phyloP scores from a whole-genome alignment of 2,329 filamentous ascomycete genomes.

The Juglanconis juglandina region DNA sequence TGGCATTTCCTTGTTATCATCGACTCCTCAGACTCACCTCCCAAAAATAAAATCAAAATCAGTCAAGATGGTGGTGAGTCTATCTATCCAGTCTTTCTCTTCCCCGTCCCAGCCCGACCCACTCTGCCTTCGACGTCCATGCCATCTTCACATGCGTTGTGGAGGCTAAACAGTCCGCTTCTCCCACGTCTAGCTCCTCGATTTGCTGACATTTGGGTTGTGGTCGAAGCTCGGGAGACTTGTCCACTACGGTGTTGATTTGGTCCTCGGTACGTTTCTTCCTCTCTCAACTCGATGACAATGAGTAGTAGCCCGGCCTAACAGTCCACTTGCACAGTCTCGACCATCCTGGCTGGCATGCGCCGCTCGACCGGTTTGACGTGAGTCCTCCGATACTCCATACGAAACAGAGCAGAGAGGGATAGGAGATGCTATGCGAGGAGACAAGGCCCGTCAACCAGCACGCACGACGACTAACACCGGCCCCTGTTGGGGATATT shows the following conservation, averaged over 20 bases:
- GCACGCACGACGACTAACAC: conserved; percentile 37
- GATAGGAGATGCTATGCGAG: no score
- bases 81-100: not conserved
- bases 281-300: not conserved
- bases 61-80: conserved; percentile 28
- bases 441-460: not conserved
- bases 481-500: conserved; percentile 37
- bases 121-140: conserved; percentile 9
- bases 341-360: conserved; percentile 92
- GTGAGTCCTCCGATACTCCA: conserved; percentile 58
- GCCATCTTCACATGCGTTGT: conserved; percentile 19
- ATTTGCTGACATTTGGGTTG: conserved; percentile 66
- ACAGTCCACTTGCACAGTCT: conserved; percentile 56
- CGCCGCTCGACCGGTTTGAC: conserved; percentile 96
- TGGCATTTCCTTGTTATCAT: not conserved
- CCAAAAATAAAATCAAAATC: not conserved
- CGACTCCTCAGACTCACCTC: not conserved
- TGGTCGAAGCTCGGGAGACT: conserved; percentile 83
- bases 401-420: not conserved
- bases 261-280: conserved; percentile 71
- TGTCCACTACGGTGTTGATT: conserved; percentile 94
- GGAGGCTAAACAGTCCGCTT: conserved; percentile 38
- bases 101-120: not conserved
- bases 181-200: conserved; percentile 51
- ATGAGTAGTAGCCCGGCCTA: not conserved